Evolutionary conservation across 75 land plant species (phyloP), one percentile per base, ranked within the genome.

Genomic region (Isoetes taiwanensis): DNA sequence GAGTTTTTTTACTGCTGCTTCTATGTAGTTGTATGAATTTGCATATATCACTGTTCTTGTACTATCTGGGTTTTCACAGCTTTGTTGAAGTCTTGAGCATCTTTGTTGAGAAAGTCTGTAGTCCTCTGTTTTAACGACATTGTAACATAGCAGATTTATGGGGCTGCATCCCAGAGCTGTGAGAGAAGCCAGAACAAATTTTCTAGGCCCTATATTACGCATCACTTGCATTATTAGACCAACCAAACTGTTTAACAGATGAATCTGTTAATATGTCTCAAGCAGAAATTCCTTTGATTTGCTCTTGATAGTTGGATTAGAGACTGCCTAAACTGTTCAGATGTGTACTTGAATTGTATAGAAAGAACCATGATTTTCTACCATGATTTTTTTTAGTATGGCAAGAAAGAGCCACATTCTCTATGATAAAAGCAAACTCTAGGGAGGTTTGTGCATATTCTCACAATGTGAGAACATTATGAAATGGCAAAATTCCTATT

Each of bases 161-260:
- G 50, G 50, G 16, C 50, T 46, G 16, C 50, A 46, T 5, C 50
- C 50, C 4, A 46, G 19, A 19, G 50, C n/a, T n/a, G 50, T 46
- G 19, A 46, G 50, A 19, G 50, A 46, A 6, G 50, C 50, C 4
- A 46, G 16, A 19, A 46, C 6, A 46, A 46, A 46, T 16, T 23
- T 46, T 23, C 50, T 46, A 19, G 50, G 21, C 4, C 50, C 50
- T 16, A 19, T 23, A 19, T n/a, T n/a, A 46, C 23, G 25, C 23
- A 46, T 6, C 23, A 4, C n/a, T 23, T 46, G 19, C 9, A 37
- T 37, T 9, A 37, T 9, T 14, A 37, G 14, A 37, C 14, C 9
- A 9, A 37, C 9, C 12, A 9, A 37, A 9, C 9, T 9, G 14
- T 37, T 37, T 37, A 9, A 37, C 14, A 37, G 9, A 37, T 37